phyloP scores from a whole-genome alignment of 441 rosid genomes.

The Metrosideros polymorpha region DNA sequence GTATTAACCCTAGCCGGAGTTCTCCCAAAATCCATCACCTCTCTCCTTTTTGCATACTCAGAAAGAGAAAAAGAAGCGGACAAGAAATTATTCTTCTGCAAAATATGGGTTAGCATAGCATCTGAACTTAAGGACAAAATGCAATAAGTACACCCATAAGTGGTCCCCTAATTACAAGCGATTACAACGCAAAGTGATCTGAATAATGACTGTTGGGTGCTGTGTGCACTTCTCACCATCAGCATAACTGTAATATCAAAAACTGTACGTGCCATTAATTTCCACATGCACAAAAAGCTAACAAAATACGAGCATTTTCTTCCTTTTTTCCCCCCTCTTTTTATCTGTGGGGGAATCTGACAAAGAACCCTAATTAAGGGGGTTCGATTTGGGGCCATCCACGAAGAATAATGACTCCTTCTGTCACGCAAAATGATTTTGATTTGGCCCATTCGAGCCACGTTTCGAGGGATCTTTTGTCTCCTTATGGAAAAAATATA shows the following conservation, averaged over 20 bases:
- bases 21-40: neutral
- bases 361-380: constrained; percentile 7
- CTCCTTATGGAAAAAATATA: neutral
- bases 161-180: constrained; percentile 21
- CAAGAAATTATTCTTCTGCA: neutral
- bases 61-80: neutral
- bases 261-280: neutral
- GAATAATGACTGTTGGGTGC: neutral
- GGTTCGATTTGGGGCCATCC: constrained; percentile 5
- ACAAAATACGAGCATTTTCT: neutral
- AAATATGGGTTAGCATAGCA: neutral
- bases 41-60: neutral
- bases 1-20: neutral
- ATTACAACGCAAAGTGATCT: neutral
- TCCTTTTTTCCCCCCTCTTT: neutral
- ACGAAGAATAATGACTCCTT: neutral
- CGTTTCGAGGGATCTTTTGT: neutral
- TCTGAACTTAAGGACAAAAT: neutral
- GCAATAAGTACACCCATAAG: neutral
- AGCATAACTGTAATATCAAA: neutral
- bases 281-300: neutral
- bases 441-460: neutral
- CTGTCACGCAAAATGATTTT: neutral
- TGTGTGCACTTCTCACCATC: constrained; percentile 12
- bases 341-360: neutral